Evolutionary conservation across 176 grass and related monocot genomes (phyloP).

Genomic region (Microstegium vimineum): DNA sequence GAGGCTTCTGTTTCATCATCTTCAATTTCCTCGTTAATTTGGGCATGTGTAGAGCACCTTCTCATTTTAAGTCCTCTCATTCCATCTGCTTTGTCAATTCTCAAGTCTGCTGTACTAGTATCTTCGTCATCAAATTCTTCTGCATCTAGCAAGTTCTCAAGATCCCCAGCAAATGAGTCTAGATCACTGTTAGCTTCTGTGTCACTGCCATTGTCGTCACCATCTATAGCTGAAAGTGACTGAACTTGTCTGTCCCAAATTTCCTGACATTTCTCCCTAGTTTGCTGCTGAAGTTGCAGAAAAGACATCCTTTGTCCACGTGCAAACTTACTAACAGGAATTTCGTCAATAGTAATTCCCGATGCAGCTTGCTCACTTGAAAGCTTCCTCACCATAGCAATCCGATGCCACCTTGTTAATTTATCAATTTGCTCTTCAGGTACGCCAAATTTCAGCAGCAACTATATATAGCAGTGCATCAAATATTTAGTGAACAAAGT

Average conservation of each 20-base stretch:
- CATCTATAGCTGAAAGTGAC: slow-evolving; percentile 74
- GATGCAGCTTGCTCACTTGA: slow-evolving; percentile 94
- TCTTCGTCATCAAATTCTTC: slow-evolving; percentile 91
- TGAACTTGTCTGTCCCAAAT: slow-evolving; percentile 98
- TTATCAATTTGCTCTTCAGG: slow-evolving; percentile 97
- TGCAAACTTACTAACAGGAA: slow-evolving; percentile 90
- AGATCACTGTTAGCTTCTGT: slow-evolving; percentile 83
- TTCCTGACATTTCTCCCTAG: slow-evolving; percentile 98
- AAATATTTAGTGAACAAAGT: slow-evolving; percentile 8
- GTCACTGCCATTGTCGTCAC: slow-evolving; percentile 79
- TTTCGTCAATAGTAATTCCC: slow-evolving; percentile 83
- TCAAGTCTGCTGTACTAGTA: slow-evolving; percentile 53
- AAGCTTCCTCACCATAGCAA: slow-evolving; percentile 90
- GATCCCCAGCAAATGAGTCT: slow-evolving; percentile 96
- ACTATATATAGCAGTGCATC: slow-evolving; percentile 37
- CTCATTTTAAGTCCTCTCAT: slow-evolving; percentile 89
- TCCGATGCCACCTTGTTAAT: slow-evolving; percentile 96
- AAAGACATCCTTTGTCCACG: slow-evolving; percentile 96
- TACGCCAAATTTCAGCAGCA: slow-evolving; percentile 89
- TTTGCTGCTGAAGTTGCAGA: slow-evolving; percentile 94
- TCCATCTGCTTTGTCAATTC: slow-evolving; percentile 54
- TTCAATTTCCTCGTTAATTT: slow-evolving; percentile 82
- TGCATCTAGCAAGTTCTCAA: slow-evolving; percentile 92
- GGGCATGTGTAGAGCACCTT: slow-evolving; percentile 54
- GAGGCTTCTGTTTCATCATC: slow-evolving; percentile 81